These are phyloP conservation scores for Fomitopsis schrenkii DNA, from an alignment of 1,284 basidiomycete species.

Conservation along the genomic window DNA sequence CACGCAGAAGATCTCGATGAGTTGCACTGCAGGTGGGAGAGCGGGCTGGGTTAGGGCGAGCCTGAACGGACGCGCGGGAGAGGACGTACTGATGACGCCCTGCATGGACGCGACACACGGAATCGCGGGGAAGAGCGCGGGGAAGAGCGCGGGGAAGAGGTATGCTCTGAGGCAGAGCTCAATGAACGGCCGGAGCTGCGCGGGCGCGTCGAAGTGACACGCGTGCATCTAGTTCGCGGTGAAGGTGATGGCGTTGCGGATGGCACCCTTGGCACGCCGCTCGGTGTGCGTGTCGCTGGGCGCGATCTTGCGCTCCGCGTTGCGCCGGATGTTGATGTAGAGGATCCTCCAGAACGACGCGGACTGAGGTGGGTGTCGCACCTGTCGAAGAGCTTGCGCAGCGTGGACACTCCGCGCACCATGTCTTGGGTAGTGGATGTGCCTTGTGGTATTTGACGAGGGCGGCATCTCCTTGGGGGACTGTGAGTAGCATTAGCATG, in stretches of 20 bases:
- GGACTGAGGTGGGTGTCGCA: neutral
- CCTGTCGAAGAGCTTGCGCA: neutral
- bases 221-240: neutral
- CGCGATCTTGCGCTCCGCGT: neutral
- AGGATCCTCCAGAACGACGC: neutral
- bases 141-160: neutral
- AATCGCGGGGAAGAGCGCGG: neutral
- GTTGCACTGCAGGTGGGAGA: too few species aligned
- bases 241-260: neutral
- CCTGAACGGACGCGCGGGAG: too few species aligned
- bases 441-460: too few species aligned
- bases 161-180: neutral
- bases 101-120: neutral
- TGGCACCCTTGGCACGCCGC: neutral
- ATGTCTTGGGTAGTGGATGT: neutral
- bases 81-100: conserved; percentile 1
- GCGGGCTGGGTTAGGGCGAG: neutral
- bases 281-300: neutral
- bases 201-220: neutral
- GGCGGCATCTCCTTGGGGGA: too few species aligned
- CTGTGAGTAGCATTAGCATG: too few species aligned
- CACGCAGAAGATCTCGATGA: neutral
- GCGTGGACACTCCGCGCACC: neutral
- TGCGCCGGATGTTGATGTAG: neutral
- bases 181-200: neutral